Evolutionary conservation across 2,329 filamentous ascomycete species (phyloP), one percentile per base, ranked within the genome.

Genomic region (Pseudomassariella vexata): DNA sequence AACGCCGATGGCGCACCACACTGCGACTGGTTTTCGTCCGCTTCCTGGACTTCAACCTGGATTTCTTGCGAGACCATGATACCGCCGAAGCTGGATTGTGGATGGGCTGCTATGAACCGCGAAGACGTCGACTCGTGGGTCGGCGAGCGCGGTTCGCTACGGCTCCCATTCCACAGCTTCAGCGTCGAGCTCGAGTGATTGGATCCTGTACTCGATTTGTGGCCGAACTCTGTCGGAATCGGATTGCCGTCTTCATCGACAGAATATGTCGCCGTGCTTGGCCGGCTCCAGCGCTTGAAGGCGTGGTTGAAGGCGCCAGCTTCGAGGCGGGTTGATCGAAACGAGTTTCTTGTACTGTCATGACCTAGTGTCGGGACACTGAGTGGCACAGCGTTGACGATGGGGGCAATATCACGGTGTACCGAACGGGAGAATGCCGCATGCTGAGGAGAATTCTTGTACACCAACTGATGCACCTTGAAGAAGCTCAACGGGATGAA

Each of bases 401-500:
- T 50, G 14, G 65, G 68, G 10, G 68, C 68, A 36, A 83, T 68
- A 39, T 84, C 79, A 38, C 73, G 68, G 45, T 79, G 72, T 3
- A 81, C 65, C 19, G 68, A 67, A 35, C 73, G 68, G 2, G 70
- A 66, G 45, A 85, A 85, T 3, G 66, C 68, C 5, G 73, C 65
- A 26, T 77, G 68, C 41, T 76, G 71, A 1, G 65, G 57, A 19
- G 68, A 63, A 37, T 65, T 66, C 18, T 67, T 62, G 44, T 78
- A 71, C 0, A 75, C 67, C 39, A 80, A 70, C 52, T 85, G 82
- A 36, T 79, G 77, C 6, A 72, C 63, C 42, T 74, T 77, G 60
- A 85, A 84, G 42, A 85, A 76, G 26, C 60, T 70, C 19, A 84
- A 58, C 0, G 81, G 78, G 2, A 72, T 64, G 41, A 82, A 81